Percentiles rank a stretch among this genome's conserved stretches.
These are phyloP conservation scores for Tetragonia tetragonoides DNA, from an alignment of 148 eudicot genomes.

Conservation along the genomic window DNA sequence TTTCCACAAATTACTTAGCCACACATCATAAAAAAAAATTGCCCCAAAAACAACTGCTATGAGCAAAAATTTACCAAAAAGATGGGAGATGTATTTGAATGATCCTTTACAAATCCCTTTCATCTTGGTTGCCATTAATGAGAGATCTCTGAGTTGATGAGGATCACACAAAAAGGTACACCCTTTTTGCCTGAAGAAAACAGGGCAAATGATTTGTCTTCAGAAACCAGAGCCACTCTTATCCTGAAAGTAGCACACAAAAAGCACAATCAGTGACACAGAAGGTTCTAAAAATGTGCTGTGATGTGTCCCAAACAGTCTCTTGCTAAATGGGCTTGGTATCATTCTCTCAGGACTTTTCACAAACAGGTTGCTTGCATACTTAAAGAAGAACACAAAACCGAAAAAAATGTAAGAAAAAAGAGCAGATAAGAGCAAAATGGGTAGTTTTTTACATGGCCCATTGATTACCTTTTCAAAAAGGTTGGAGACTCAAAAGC, in stretches of 20 bases:
- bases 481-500: slow-evolving; percentile 7
- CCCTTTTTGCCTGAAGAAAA: slow-evolving; percentile 23
- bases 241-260: not conserved
- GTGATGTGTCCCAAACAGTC: not conserved
- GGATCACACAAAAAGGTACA: not conserved
- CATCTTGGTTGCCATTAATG: slow-evolving; percentile 59
- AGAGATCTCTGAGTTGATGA: slow-evolving; percentile 4
- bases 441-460: not conserved
- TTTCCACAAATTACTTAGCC: not conserved
- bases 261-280: slow-evolving; percentile 6
- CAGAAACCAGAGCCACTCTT: slow-evolving; percentile 18
- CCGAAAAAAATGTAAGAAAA: not conserved
- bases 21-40: not conserved
- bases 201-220: slow-evolving; percentile 17
- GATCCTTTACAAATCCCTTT: slow-evolving; percentile 84
- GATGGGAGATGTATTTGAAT: slow-evolving; percentile 69
- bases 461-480: slow-evolving; percentile 24
- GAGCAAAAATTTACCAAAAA: slow-evolving; percentile 51
- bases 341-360: slow-evolving; percentile 16
- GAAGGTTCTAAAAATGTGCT: slow-evolving; percentile 10
- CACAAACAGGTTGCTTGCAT: slow-evolving; percentile 20
- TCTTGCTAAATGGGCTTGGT: slow-evolving; percentile 28
- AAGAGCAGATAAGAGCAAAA: not conserved
- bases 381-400: not conserved
- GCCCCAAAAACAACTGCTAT: not conserved